Percentiles rank a stretch among this genome's conserved stretches.
Conservation (phyloP, 768 basidiomycete species). For the Boletus reticulatus region DNA sequence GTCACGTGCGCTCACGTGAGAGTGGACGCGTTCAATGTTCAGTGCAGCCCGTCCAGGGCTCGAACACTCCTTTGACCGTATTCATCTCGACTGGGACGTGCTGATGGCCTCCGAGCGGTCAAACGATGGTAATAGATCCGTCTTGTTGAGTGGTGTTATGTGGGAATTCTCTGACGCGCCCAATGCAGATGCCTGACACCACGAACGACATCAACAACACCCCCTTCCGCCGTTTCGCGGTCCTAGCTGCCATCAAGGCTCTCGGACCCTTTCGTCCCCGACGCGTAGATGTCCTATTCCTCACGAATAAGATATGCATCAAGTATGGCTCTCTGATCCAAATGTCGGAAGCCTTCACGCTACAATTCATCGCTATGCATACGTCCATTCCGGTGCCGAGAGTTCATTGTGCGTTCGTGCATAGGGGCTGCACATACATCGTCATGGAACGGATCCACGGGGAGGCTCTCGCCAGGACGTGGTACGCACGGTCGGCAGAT, state of each 20-base stretch:
- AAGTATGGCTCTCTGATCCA: neutral
- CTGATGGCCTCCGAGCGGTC: conserved; percentile 84
- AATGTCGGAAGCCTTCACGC: neutral
- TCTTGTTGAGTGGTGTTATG: conserved; percentile 75
- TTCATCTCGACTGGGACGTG: conserved; percentile 74
- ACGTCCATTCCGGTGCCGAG: neutral
- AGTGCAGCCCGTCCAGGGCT: too few species aligned
- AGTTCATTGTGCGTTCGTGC: neutral
- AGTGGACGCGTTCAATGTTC: too few species aligned
- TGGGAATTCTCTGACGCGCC: conserved; percentile 45
- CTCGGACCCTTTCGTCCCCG: too few species aligned
- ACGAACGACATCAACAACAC: too few species aligned
- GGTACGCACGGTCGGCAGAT: neutral
- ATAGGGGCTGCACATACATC: neutral
- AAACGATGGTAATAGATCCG: conserved; percentile 62
- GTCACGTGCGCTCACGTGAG: conserved; percentile 2
- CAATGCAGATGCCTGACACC: too few species aligned
- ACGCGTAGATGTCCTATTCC: neutral
- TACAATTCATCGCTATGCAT: neutral
- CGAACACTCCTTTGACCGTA: conserved; percentile 49
- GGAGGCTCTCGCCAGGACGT: neutral
- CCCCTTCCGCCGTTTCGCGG: too few species aligned
- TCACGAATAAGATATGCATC: neutral
- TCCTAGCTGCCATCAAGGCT: too few species aligned
- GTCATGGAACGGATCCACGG: neutral